Evolutionary conservation across 306 rosid species (phyloP).

Genomic region (Elaeagnus macrophylla): DNA sequence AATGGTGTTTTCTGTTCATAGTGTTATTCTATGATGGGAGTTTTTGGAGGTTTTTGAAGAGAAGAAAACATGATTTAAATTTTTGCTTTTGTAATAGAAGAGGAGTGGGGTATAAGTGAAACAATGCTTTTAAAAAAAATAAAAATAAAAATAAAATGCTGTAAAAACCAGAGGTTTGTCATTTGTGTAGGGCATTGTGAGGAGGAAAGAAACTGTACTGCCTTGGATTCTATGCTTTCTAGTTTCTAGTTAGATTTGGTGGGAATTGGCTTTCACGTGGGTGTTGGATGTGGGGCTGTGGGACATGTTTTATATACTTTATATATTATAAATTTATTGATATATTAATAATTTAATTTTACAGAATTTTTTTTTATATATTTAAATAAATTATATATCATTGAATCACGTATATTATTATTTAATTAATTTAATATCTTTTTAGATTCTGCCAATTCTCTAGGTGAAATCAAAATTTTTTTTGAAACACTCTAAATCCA

Average conservation of each 20-base stretch:
- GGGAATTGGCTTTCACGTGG: slow-evolving; percentile 42
- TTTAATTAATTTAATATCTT: too few species aligned
- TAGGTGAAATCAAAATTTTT: too few species aligned
- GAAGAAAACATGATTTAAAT: slow-evolving; percentile 39
- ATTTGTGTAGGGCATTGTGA: slow-evolving; percentile 49
- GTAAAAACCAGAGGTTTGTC: slow-evolving; percentile 30
- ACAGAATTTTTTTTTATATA: too few species aligned
- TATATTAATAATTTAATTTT: too few species aligned
- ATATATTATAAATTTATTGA: too few species aligned
- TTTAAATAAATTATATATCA: too few species aligned
- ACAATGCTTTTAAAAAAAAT: too few species aligned
- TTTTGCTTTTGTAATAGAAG: slow-evolving; percentile 23
- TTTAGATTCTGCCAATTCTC: too few species aligned
- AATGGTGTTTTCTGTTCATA: slow-evolving; percentile 16
- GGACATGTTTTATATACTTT: slow-evolving; percentile 9
- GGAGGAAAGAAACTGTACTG: slow-evolving; percentile 41
- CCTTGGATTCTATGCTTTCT: slow-evolving; percentile 87
- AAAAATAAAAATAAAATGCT: background rate
- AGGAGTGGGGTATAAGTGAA: slow-evolving; percentile 17
- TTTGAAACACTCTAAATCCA: too few species aligned
- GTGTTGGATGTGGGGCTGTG: slow-evolving; percentile 37
- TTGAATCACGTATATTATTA: too few species aligned
- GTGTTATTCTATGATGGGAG: slow-evolving; percentile 34
- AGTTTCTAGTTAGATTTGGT: slow-evolving; percentile 35
- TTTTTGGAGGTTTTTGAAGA: slow-evolving; percentile 40